phyloP scores from a whole-genome alignment of 2,329 filamentous ascomycete genomes.

The Aspergillus sclerotialis region DNA sequence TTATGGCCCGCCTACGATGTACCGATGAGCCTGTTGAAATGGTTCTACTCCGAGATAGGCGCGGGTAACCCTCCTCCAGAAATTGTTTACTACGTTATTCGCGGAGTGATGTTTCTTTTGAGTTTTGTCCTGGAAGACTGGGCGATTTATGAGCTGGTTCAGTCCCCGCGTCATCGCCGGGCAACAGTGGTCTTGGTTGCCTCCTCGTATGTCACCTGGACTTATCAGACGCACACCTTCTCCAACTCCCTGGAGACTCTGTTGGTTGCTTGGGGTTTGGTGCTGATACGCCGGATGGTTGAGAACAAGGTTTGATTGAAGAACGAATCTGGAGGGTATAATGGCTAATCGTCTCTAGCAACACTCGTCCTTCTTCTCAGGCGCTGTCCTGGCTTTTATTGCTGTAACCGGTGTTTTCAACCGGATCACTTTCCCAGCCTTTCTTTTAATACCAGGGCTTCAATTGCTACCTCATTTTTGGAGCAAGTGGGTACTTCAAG shows the following conservation, averaged over 20 bases:
- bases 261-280: slow-evolving; percentile 85
- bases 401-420: slow-evolving; percentile 87
- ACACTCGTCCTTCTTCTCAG: slow-evolving; percentile 68
- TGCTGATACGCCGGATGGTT: slow-evolving; percentile 80
- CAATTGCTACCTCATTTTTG: slow-evolving; percentile 78
- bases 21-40: slow-evolving; percentile 86
- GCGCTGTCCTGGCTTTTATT: slow-evolving; percentile 70
- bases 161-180: slow-evolving; percentile 62
- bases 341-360: slow-evolving; percentile 44
- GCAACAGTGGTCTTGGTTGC: slow-evolving; percentile 77
- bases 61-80: slow-evolving; percentile 68
- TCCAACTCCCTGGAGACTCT: slow-evolving; percentile 96
- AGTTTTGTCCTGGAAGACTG: slow-evolving; percentile 98
- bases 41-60: slow-evolving; percentile 83
- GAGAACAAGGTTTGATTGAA: slow-evolving; percentile 57
- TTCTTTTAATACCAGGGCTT: slow-evolving; percentile 75
- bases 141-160: slow-evolving; percentile 87
- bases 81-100: slow-evolving; percentile 80
- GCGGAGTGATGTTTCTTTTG: slow-evolving; percentile 84
- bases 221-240: slow-evolving; percentile 96
- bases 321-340: slow-evolving; percentile 1
- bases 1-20: slow-evolving; percentile 93
- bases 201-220: slow-evolving; percentile 98
- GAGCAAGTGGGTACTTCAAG: slow-evolving; percentile 57
- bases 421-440: slow-evolving; percentile 93